Percentiles rank a stretch among this genome's conserved stretches.
Conservation (phyloP, 805 yeast species). For the Spathaspora girioi region DNA sequence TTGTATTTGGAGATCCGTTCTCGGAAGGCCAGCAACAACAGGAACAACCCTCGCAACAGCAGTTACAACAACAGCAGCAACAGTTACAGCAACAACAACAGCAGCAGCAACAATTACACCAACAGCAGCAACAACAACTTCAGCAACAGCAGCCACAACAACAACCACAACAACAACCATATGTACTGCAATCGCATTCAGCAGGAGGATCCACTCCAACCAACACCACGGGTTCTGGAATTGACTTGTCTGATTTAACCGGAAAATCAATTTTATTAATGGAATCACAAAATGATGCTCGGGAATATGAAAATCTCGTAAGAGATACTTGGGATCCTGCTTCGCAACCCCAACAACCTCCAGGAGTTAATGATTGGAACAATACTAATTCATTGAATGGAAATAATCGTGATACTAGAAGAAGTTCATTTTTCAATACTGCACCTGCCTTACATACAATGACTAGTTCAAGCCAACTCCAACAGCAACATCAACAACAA, state of each 20-base stretch:
- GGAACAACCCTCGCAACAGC: background rate
- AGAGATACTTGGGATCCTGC: conserved; percentile 43
- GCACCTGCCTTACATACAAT: conserved; percentile 10
- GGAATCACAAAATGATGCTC: conserved; percentile 46
- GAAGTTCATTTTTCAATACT: conserved; percentile 49
- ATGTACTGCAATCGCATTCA: conserved; percentile 4
- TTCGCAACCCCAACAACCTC: conserved; percentile 37
- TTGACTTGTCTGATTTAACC: conserved; percentile 33
- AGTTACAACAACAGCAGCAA: background rate
- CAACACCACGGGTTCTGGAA: conserved; percentile 20
- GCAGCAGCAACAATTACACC: background rate
- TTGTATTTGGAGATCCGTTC: conserved; percentile 64
- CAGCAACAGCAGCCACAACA: background rate
- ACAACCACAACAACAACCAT: background rate
- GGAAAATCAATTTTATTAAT: conserved; percentile 42
- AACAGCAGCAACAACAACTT: background rate
- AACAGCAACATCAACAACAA: background rate
- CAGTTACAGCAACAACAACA: conserved; percentile 7
- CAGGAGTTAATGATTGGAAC: conserved; percentile 34
- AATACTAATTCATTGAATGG: background rate
- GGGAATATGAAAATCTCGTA: conserved; percentile 44
- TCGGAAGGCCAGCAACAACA: conserved; percentile 6
- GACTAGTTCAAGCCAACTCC: background rate
- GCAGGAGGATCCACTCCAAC: conserved; percentile 12
- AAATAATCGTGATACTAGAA: conserved; percentile 35